These are phyloP conservation scores for Trametopsis cervina DNA, from an alignment of 768 basidiomycete genomes.

Conservation along the genomic window DNA sequence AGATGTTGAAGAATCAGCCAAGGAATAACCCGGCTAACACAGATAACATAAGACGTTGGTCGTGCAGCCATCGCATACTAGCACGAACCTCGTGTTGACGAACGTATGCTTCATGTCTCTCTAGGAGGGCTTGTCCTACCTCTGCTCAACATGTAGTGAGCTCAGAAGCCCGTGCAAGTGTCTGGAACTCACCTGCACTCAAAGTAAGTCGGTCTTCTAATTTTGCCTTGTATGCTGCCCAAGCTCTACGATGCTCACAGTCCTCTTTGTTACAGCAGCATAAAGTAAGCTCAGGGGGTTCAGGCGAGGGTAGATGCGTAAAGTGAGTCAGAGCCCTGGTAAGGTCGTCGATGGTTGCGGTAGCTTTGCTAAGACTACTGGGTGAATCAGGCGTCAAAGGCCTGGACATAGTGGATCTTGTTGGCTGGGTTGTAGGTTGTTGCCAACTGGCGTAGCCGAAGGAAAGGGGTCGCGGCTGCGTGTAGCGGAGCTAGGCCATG, in stretches of 20 bases:
- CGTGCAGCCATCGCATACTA: no score
- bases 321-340: conserved; percentile 67
- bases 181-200: conserved; percentile 66
- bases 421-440: not conserved
- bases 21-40: conserved; percentile 2
- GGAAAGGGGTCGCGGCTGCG: conserved; percentile 4
- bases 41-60: no score
- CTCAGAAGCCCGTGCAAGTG: not conserved
- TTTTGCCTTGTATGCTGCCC: conserved; percentile 58
- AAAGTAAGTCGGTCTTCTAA: conserved; percentile 74
- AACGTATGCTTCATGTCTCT: conserved; percentile 82
- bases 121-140: conserved; percentile 83
- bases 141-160: conserved; percentile 36
- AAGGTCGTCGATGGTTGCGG: conserved; percentile 67
- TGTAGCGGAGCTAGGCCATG: not conserved
- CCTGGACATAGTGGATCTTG: conserved; percentile 14
- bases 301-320: conserved; percentile 70
- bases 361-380: conserved; percentile 25
- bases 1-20: not conserved
- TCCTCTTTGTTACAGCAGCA: conserved; percentile 66
- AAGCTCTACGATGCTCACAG: conserved; percentile 58
- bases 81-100: conserved; percentile 62
- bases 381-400: conserved; percentile 25
- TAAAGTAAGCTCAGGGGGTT: conserved; percentile 40
- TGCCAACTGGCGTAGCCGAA: no score